Evolutionary conservation across 495 filamentous ascomycete genomes (phyloP).

Genomic region (Penicillium maclennaniae): DNA sequence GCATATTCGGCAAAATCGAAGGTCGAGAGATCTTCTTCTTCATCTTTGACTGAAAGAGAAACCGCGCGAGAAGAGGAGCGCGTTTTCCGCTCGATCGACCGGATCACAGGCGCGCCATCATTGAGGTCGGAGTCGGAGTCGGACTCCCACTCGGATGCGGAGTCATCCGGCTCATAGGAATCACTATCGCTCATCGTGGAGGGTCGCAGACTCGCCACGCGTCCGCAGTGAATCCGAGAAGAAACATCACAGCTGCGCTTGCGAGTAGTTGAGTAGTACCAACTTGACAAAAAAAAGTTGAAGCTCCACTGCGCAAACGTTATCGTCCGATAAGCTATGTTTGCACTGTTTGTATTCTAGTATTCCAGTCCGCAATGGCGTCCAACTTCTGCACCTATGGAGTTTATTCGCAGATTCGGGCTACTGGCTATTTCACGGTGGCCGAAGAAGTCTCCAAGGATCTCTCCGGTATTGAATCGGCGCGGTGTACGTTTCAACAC

Average conservation of each 20-base stretch:
- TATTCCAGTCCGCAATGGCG: slow-evolving; percentile 1
- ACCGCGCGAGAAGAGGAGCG: slow-evolving; percentile 11
- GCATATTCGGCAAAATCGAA: not conserved
- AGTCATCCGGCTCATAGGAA: slow-evolving; percentile 29
- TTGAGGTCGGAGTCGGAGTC: slow-evolving; percentile 4
- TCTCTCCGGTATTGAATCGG: not conserved
- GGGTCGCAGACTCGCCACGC: slow-evolving; percentile 21
- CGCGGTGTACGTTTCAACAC: slow-evolving; percentile 27
- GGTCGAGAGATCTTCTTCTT: not conserved
- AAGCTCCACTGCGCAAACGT: slow-evolving; percentile 11
- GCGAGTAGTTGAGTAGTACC: not conserved
- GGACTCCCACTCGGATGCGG: slow-evolving; percentile 22
- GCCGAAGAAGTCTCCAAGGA: slow-evolving; percentile 8
- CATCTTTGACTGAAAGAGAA: not conserved
- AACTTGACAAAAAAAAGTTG: slow-evolving; percentile 18
- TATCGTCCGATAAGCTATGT: slow-evolving; percentile 36
- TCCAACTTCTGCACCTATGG: slow-evolving; percentile 18
- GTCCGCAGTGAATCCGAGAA: slow-evolving; percentile 5
- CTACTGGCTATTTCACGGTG: slow-evolving; percentile 17
- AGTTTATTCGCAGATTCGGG: slow-evolving; percentile 30
- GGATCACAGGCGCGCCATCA: not conserved
- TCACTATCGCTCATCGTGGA: slow-evolving; percentile 40
- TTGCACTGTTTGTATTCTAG: slow-evolving; percentile 40
- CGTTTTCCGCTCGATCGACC: not conserved
- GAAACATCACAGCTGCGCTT: slow-evolving; percentile 29